Conservation (phyloP, 1,284 basidiomycete genomes). For the Phylloporus gajari region DNA sequence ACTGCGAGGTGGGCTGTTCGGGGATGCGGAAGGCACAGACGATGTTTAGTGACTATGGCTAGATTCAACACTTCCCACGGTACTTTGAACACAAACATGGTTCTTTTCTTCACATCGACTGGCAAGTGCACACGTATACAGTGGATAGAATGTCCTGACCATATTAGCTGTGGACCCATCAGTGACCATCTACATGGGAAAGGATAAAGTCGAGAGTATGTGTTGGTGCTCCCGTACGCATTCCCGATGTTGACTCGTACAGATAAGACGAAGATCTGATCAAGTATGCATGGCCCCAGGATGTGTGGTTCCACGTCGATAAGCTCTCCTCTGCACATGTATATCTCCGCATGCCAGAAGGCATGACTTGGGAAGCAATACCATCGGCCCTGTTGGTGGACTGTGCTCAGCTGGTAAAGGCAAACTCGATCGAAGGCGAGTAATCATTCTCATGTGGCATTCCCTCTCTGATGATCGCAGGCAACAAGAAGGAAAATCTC, state of each 20-base stretch:
- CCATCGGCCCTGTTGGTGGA: conserved; percentile 85
- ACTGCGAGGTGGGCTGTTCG: background rate
- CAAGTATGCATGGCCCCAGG: conserved; percentile 87
- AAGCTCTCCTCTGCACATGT: conserved; percentile 95
- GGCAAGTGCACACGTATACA: conserved; percentile 47
- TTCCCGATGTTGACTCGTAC: conserved; percentile 25
- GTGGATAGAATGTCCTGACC: background rate
- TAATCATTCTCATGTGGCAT: background rate
- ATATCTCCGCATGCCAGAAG: conserved; percentile 86
- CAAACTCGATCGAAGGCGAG: conserved; percentile 95
- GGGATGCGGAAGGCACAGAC: background rate
- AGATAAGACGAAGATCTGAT: conserved; percentile 90
- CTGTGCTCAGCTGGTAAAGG: conserved; percentile 95
- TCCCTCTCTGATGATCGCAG: conserved; percentile 52
- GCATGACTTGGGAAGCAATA: conserved; percentile 88
- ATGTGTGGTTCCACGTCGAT: conserved; percentile 87
- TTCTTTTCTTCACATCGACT: conserved; percentile 75
- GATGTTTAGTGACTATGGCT: too few species aligned
- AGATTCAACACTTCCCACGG: conserved; percentile 12
- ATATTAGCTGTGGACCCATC: conserved; percentile 67
- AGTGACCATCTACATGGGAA: conserved; percentile 90
- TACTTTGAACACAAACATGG: conserved; percentile 49
- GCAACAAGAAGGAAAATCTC: conserved; percentile 95
- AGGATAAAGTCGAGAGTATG: conserved; percentile 96
- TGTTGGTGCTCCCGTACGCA: conserved; percentile 24